Evolutionary conservation across 768 basidiomycete species (phyloP).

Genomic region (Lactarius deliciosus): DNA sequence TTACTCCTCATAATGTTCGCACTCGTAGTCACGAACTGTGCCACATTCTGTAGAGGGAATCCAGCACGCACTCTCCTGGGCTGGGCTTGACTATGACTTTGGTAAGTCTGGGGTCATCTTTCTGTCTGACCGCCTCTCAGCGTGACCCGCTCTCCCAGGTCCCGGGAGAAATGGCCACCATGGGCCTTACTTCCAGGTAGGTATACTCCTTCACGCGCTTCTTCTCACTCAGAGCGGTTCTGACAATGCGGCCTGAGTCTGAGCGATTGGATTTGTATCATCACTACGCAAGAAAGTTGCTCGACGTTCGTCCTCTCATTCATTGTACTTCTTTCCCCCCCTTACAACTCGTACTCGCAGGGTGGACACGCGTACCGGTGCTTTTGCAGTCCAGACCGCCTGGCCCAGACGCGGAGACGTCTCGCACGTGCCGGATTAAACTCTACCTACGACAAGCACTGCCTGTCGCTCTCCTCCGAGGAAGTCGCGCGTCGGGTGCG

Average conservation of each 20-base stretch:
- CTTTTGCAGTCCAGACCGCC: slow-evolving; percentile 79
- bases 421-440: slow-evolving; percentile 73
- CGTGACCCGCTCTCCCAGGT: slow-evolving; percentile 44
- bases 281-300: slow-evolving; percentile 64
- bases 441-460: slow-evolving; percentile 84
- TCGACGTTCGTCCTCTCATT: slow-evolving; percentile 54
- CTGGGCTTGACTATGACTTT: slow-evolving; percentile 87
- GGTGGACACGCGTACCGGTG: slow-evolving; percentile 90
- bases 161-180: slow-evolving; percentile 74
- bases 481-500: slow-evolving; percentile 73
- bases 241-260: slow-evolving; percentile 53
- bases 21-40: slow-evolving; percentile 67
- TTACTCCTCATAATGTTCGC: neutral
- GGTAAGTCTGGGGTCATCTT: slow-evolving; percentile 49
- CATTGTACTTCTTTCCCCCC: neutral
- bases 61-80: slow-evolving; percentile 77
- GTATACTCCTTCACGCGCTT: slow-evolving; percentile 40
- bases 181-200: slow-evolving; percentile 86
- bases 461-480: slow-evolving; percentile 82
- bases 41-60: slow-evolving; percentile 85
- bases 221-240: neutral
- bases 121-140: neutral
- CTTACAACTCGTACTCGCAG: slow-evolving; percentile 41
- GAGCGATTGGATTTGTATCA: slow-evolving; percentile 86
- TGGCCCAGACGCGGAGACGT: slow-evolving; percentile 67